A percentile compares a stretch with the other conserved stretches of the same genome.
Evolutionary conservation across 352 stramenopile genomes (phyloP).

Genomic region (Halophytophthora batemanensis): DNA sequence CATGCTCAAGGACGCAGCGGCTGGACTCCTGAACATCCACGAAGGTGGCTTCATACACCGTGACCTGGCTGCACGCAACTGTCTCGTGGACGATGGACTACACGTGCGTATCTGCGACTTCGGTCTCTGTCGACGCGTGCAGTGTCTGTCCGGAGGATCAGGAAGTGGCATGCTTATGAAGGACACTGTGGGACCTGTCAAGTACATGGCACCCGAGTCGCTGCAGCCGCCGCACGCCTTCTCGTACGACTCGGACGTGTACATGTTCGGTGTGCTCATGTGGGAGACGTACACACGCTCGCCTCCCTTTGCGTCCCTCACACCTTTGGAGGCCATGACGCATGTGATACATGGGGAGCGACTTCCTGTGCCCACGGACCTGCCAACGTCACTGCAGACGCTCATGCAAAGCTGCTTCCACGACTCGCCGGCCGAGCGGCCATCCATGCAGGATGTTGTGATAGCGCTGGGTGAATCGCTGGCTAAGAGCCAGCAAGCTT

Average conservation of each 20-base stretch:
- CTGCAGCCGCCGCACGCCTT: constrained; percentile 70
- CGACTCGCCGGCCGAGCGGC: constrained; percentile 55
- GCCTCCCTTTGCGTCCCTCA: constrained; percentile 49
- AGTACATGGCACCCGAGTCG: constrained; percentile 85
- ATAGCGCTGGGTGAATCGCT: constrained; percentile 36
- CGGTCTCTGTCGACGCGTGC: constrained; percentile 64
- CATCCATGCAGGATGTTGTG: constrained; percentile 71
- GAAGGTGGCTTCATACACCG: constrained; percentile 84
- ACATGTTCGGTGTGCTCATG: constrained; percentile 85
- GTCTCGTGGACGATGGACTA: constrained; percentile 58
- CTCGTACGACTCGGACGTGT: constrained; percentile 75
- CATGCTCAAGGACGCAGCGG: constrained; percentile 73
- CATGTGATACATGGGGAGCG: constrained; percentile 58
- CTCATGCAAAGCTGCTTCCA: constrained; percentile 76
- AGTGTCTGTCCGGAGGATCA: constrained; percentile 30
- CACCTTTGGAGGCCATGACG: constrained; percentile 62
- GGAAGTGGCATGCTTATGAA: constrained; percentile 53
- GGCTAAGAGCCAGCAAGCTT: constrained; percentile 13
- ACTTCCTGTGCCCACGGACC: constrained; percentile 37
- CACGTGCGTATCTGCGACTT: constrained; percentile 81
- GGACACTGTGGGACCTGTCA: constrained; percentile 62
- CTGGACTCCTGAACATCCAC: constrained; percentile 78
- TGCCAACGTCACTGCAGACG: constrained; percentile 43
- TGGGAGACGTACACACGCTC: constrained; percentile 71
- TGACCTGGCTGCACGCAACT: constrained; percentile 78